Conservation (phyloP, 2,329 filamentous ascomycete species). For the Aspergillus intermedius region DNA sequence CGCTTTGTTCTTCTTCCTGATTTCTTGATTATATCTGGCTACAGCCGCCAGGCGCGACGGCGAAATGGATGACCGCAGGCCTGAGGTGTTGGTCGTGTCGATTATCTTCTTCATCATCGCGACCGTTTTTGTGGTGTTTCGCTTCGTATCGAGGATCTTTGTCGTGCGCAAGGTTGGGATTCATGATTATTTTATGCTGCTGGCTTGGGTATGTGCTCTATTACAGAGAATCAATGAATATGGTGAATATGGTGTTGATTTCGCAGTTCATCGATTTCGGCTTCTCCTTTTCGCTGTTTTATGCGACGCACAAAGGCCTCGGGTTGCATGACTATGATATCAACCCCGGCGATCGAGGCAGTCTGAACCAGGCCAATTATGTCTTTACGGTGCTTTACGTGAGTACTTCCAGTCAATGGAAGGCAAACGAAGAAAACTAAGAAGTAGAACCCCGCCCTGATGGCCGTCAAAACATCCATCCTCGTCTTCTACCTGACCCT, state of each 20-base stretch:
- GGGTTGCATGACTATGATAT: conserved; percentile 39
- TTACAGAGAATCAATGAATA: not conserved
- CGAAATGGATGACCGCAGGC: conserved; percentile 22
- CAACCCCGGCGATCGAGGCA: conserved; percentile 17
- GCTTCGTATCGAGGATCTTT: conserved; percentile 64
- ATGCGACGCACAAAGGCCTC: conserved; percentile 37
- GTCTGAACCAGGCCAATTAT: conserved; percentile 48
- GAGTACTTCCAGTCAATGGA: conserved; percentile 21
- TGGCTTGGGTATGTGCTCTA: conserved; percentile 59
- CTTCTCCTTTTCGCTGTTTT: conserved; percentile 43
- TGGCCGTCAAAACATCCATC: conserved; percentile 90
- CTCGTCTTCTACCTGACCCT: conserved; percentile 83
- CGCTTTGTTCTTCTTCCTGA: not conserved
- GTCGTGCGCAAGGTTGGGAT: conserved; percentile 65
- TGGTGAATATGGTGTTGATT: not conserved
- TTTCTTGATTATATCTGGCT: not conserved
- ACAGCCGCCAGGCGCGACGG: not conserved
- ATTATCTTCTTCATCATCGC: conserved; percentile 54
- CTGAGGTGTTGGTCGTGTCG: conserved; percentile 37
- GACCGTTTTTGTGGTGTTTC: conserved; percentile 66
- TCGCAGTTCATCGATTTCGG: conserved; percentile 38
- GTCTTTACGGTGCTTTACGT: conserved; percentile 57
- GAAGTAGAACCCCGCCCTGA: conserved; percentile 75
- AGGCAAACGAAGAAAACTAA: not conserved
- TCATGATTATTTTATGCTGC: conserved; percentile 75